These are phyloP conservation scores for Colletotrichum nymphaeae DNA, from an alignment of 2,329 filamentous ascomycete genomes.

Conservation along the genomic window DNA sequence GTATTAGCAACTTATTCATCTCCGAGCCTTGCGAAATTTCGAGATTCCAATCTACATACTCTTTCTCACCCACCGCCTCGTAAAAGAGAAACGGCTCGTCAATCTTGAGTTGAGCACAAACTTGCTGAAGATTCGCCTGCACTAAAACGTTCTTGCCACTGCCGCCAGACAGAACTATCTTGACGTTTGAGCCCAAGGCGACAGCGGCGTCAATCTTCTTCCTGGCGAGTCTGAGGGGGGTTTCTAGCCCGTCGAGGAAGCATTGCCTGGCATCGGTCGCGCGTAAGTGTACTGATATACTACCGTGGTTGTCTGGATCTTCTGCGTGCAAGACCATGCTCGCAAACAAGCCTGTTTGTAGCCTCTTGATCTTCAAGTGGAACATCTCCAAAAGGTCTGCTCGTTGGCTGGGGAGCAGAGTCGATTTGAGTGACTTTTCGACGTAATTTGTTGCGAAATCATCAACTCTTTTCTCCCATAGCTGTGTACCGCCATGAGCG, in stretches of 20 bases:
- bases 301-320: background rate
- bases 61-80: background rate
- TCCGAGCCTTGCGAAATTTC: fast-evolving
- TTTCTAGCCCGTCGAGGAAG: background rate
- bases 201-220: background rate
- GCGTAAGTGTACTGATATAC: background rate
- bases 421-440: background rate
- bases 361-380: background rate
- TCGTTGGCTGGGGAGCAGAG: background rate
- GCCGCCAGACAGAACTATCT: background rate
- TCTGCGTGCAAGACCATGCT: background rate
- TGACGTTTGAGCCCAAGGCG: background rate
- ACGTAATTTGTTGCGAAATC: background rate
- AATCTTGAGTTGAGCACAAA: background rate
- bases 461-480: background rate
- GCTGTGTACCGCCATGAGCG: background rate
- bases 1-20: background rate
- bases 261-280: background rate
- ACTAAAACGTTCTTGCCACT: background rate
- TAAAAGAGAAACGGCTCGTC: background rate
- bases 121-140: background rate
- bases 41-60: background rate
- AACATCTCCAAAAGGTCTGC: background rate
- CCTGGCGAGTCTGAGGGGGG: background rate
- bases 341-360: background rate